Conservation (phyloP, 2,329 filamentous ascomycete genomes). For the Chaetomiaceae sp. region DNA sequence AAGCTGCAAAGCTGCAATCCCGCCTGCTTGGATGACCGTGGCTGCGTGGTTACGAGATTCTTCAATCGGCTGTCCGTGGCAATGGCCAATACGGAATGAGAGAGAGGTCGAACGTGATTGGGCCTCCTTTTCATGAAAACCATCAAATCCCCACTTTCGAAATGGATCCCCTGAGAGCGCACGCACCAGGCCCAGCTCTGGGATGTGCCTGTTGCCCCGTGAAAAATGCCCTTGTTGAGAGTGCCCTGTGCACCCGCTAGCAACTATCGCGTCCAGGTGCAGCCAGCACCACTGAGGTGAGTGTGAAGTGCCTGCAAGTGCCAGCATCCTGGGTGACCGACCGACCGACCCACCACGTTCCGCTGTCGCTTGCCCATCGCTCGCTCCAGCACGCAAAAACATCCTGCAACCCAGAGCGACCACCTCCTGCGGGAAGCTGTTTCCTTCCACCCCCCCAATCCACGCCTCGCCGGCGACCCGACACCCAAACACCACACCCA, state of each 20-base stretch:
- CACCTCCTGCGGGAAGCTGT: too few relatives aligned
- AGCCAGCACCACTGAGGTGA: neutral
- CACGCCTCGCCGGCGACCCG: slow-evolving; percentile 19
- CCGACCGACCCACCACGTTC: slow-evolving; percentile 15
- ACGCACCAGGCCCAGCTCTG: slow-evolving; percentile 5
- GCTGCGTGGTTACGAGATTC: too few relatives aligned
- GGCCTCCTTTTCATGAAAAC: slow-evolving; percentile 7
- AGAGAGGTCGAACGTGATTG: neutral
- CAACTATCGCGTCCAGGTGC: slow-evolving; percentile 12
- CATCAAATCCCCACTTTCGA: slow-evolving; percentile 3
- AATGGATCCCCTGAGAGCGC: slow-evolving; percentile 8
- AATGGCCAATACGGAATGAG: neutral
- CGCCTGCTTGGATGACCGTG: too few relatives aligned
- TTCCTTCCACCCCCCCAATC: slow-evolving; percentile 10
- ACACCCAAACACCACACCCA: slow-evolving; percentile 7
- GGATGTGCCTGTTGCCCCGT: slow-evolving; percentile 23
- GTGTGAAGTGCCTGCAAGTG: too few relatives aligned
- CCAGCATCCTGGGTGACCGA: too few relatives aligned
- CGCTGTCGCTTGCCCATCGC: slow-evolving; percentile 5
- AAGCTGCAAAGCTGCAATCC: too few relatives aligned
- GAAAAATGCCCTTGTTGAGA: slow-evolving; percentile 16
- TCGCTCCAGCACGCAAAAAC: slow-evolving; percentile 22
- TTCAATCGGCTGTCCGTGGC: too few relatives aligned
- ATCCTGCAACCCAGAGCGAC: slow-evolving; percentile 17
- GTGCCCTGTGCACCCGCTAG: neutral